Conservation (phyloP, 805 yeast species). For the Clavispora santaluciae region DNA sequence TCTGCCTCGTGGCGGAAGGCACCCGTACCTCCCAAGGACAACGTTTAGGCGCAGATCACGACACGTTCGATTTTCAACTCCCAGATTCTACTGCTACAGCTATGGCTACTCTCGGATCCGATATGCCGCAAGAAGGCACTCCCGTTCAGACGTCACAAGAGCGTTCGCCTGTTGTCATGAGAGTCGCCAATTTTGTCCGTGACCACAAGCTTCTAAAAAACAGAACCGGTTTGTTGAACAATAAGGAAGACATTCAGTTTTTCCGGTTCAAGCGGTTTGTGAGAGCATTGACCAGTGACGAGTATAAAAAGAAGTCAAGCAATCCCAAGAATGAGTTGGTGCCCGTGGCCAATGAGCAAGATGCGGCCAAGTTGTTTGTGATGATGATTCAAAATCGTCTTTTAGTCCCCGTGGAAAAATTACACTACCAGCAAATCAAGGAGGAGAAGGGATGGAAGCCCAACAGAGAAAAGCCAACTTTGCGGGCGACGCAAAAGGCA, state of each 20-base stretch:
- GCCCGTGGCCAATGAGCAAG: constrained; percentile 43
- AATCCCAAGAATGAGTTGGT: constrained; percentile 42
- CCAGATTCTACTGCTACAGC: too few relatives aligned
- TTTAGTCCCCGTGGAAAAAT: constrained; percentile 70
- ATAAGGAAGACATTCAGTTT: constrained; percentile 67
- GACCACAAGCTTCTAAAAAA: constrained; percentile 65
- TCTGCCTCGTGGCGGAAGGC: too few relatives aligned
- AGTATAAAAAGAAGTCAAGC: constrained; percentile 51
- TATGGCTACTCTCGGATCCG: constrained; percentile 1
- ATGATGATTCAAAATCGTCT: constrained; percentile 67
- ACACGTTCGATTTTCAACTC: constrained; percentile 1
- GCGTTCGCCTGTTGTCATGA: constrained; percentile 53
- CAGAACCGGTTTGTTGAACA: constrained; percentile 73
- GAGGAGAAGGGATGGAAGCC: constrained; percentile 55
- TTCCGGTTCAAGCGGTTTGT: constrained; percentile 81
- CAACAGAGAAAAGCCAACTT: constrained; percentile 58
- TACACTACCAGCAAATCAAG: constrained; percentile 64
- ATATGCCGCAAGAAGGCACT: constrained; percentile 7
- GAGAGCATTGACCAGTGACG: constrained; percentile 71
- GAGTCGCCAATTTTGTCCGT: constrained; percentile 68
- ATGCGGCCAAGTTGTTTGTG: constrained; percentile 61
- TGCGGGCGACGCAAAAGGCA: constrained; percentile 53
- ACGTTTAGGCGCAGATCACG: background rate
- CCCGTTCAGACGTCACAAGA: constrained; percentile 15
- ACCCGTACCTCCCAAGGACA: background rate